Base-by-base conservation (phyloP, 1,284 basidiomycete genomes). In the Ustilago lituana region DNA sequence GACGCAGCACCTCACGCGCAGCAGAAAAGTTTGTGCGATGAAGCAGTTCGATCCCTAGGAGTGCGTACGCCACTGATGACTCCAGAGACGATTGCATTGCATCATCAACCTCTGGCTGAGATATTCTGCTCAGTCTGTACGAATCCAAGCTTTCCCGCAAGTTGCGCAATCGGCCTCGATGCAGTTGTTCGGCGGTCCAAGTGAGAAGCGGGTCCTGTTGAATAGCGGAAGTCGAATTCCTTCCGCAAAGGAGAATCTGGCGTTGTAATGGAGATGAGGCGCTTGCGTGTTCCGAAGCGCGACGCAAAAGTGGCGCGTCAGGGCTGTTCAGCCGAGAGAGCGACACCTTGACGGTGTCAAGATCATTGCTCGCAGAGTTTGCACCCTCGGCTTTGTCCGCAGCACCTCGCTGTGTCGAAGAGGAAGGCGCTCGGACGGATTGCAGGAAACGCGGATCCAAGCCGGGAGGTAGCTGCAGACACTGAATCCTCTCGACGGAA, bases 391-490 rank as follows among this genome's bases (percentile, higher is more conserved):
- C 14, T 4, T 24, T 12, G 36, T 40, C 36, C 19, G 36, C 17
- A 22, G 22, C 20, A 22, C 3, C 22, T 15, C 19, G n/a, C 12
- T 29, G 35, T n/a, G 26, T 8, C 5, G 15, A 15, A 29, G 37
- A 22, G 4, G 32, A 27, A 4, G 55, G 46, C 6, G 23, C 38
- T 19, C 48, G 46, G 33, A 61, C 31, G 23, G 48, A 37, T 45
- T 59, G 59, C 27, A 81, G 59, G 43, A 74, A 66, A 12, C 79
- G 65, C 6, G 78, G 72, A 41, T 77, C 73, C 23, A 78, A 39
- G 14, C 61, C 55, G 12, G 69, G 62, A 5, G 74, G 68, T 3
- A 79, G 50, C 7, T 60, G 58, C 10, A 75, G 19, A 10, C 49
- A 66, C 36, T 74, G 67, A 5, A 76, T 53, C 44, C 47, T 65